Conservation (phyloP, 2,329 filamentous ascomycete species). For the Pyricularia pennisetigena region DNA sequence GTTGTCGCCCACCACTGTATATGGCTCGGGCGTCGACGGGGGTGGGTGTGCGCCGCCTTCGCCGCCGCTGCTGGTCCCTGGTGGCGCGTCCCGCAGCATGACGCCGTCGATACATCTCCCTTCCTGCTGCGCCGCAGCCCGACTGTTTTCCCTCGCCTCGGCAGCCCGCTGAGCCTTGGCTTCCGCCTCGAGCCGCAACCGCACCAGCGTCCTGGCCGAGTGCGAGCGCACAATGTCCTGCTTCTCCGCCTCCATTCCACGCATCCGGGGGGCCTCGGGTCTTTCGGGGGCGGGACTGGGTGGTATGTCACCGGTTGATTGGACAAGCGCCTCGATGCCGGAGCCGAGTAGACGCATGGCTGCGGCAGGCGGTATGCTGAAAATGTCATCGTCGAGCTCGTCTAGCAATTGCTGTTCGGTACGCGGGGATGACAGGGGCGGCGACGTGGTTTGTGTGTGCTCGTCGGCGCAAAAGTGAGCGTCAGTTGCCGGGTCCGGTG, state of each 20-base stretch:
- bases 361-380: slow-evolving; percentile 59
- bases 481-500: slow-evolving; percentile 9
- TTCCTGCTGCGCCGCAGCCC: slow-evolving; percentile 6
- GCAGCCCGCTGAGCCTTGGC: slow-evolving; percentile 6
- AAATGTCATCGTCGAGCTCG: slow-evolving; percentile 49
- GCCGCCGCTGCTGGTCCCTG: neutral
- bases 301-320: slow-evolving; percentile 67
- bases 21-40: slow-evolving; percentile 32
- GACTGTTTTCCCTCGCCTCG: neutral
- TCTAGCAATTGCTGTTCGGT: slow-evolving; percentile 14
- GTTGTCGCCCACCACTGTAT: slow-evolving; percentile 56
- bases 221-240: slow-evolving; percentile 47
- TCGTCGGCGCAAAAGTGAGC: neutral
- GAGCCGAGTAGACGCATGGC: slow-evolving; percentile 73
- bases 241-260: slow-evolving; percentile 52
- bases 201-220: slow-evolving; percentile 42
- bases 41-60: slow-evolving; percentile 14
- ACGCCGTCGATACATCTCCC: slow-evolving; percentile 38
- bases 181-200: slow-evolving; percentile 31
- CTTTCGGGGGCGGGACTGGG: slow-evolving; percentile 63
- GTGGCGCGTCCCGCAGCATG: slow-evolving; percentile 24
- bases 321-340: slow-evolving; percentile 60
- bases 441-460: slow-evolving; percentile 11
- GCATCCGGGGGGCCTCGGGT: slow-evolving; percentile 50
- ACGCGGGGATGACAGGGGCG: slow-evolving; percentile 17